Percentiles rank a stretch among this genome's conserved stretches.
Conservation (phyloP, 2,329 filamentous ascomycete species). For the Colletotrichum sp. region DNA sequence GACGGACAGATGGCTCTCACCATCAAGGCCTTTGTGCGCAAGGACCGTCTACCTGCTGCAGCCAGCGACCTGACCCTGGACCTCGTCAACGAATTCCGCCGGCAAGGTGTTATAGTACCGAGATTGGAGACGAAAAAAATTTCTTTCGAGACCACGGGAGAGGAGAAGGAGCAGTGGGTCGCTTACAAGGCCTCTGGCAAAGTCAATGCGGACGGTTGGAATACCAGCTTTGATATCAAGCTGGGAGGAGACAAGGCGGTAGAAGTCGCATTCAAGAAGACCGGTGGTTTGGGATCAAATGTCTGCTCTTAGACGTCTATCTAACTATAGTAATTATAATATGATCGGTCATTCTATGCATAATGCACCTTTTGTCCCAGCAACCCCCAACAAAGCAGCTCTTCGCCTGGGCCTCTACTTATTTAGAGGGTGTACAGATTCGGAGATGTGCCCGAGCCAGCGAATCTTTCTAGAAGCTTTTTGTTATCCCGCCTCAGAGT, state of each 20-base stretch:
- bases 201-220: background rate
- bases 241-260: background rate
- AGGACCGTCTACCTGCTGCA: background rate
- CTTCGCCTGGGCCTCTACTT: background rate
- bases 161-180: conserved; percentile 3
- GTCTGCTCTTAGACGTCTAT: background rate
- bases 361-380: background rate
- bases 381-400: background rate
- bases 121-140: conserved; percentile 6
- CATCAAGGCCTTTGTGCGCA: conserved; percentile 1
- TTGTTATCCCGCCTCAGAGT: background rate
- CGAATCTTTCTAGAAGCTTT: background rate
- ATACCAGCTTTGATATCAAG: conserved; percentile 15
- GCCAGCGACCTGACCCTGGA: conserved; percentile 4
- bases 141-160: conserved; percentile 1
- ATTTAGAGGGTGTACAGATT: background rate
- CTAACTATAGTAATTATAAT: background rate
- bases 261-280: conserved; percentile 5
- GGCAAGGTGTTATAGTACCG: conserved; percentile 15
- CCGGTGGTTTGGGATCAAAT: background rate
- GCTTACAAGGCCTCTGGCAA: background rate
- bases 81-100: conserved; percentile 1
- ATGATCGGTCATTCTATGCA: background rate
- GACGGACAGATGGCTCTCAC: conserved; percentile 1
- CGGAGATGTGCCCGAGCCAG: background rate